Evolutionary conservation across 495 filamentous ascomycete species (phyloP).

Genomic region (Aspergillus olivimuriae): DNA sequence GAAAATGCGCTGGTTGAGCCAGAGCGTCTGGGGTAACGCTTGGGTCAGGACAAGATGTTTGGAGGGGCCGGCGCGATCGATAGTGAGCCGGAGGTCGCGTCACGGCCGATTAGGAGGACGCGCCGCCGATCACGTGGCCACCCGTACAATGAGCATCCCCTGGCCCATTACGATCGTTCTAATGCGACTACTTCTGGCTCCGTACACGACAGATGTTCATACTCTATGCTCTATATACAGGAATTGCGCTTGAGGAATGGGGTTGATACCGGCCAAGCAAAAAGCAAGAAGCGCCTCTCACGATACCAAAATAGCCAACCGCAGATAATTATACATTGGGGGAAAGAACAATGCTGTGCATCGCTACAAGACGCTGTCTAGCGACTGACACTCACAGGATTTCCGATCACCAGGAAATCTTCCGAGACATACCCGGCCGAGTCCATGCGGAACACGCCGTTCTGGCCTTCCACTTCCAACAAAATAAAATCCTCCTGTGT

Average conservation of each 20-base stretch:
- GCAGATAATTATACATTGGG: constrained; percentile 7
- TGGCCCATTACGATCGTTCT: too few species aligned
- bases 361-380: constrained; percentile 2
- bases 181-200: too few species aligned
- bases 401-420: constrained; percentile 32
- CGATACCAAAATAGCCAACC: too few species aligned
- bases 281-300: too few species aligned
- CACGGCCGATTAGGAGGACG: constrained; percentile 12
- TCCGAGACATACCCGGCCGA: constrained; percentile 31
- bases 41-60: constrained; percentile 8
- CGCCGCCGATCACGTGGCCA: constrained; percentile 14
- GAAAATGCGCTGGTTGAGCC: background rate
- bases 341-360: background rate
- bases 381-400: constrained; percentile 16
- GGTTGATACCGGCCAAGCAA: too few species aligned
- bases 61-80: constrained; percentile 18
- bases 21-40: constrained; percentile 1
- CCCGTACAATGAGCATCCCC: background rate
- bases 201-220: too few species aligned
- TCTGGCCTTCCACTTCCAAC: constrained; percentile 36
- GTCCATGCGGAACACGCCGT: constrained; percentile 34
- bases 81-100: constrained; percentile 13
- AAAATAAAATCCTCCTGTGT: constrained; percentile 42
- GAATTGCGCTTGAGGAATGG: too few species aligned
- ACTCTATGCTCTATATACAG: too few species aligned